Evolutionary conservation across 179 eudicot species (phyloP).

Genomic region (Carnegiea gigantea): DNA sequence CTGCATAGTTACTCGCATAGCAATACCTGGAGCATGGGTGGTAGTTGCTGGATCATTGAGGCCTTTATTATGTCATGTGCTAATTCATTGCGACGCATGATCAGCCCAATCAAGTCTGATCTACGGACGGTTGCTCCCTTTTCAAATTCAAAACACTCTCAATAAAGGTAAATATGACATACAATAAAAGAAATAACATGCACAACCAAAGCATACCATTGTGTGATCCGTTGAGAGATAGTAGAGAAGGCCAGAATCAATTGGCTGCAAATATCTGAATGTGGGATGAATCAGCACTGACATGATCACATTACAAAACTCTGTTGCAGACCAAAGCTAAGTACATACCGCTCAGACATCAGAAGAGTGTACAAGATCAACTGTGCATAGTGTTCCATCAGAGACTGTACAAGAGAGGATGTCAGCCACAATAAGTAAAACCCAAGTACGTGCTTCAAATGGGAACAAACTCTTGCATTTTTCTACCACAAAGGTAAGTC

Average conservation of each 20-base stretch:
- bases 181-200: neutral
- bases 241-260: slow-evolving; percentile 84
- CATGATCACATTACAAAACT: neutral
- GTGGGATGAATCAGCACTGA: slow-evolving; percentile 21
- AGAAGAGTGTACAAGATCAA: slow-evolving; percentile 91
- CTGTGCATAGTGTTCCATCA: slow-evolving; percentile 94
- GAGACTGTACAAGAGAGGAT: slow-evolving; percentile 51
- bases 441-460: neutral
- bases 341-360: slow-evolving; percentile 90
- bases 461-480: slow-evolving; percentile 3
- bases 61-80: slow-evolving; percentile 87
- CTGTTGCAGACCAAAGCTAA: neutral
- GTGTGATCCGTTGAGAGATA: slow-evolving; percentile 92
- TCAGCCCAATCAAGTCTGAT: slow-evolving; percentile 86
- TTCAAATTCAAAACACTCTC: slow-evolving; percentile 20
- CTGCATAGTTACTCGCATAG: neutral
- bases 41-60: slow-evolving; percentile 65
- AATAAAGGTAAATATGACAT: neutral
- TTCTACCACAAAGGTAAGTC: slow-evolving; percentile 8
- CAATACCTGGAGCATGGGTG: slow-evolving; percentile 85
- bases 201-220: slow-evolving; percentile 46
- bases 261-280: slow-evolving; percentile 61
- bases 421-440: slow-evolving; percentile 12
- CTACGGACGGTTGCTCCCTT: slow-evolving; percentile 71
- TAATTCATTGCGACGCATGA: slow-evolving; percentile 97